Conservation (phyloP, 805 yeast species). For the Spathaspora girioi region DNA sequence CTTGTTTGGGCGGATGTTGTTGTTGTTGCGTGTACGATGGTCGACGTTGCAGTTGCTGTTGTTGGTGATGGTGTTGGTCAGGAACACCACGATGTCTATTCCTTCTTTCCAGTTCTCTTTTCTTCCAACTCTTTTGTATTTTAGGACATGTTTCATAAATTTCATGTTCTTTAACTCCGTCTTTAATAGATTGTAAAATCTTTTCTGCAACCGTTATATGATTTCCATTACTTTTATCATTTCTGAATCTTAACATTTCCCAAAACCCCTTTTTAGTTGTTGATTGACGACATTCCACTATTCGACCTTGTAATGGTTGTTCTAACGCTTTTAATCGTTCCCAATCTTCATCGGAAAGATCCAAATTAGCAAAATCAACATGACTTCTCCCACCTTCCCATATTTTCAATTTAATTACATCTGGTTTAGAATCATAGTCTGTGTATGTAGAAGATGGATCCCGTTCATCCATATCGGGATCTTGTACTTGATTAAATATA, state of each 20-base stretch:
- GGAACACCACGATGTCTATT: constrained; percentile 11
- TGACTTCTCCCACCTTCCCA: constrained; percentile 75
- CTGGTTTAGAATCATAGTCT: constrained; percentile 81
- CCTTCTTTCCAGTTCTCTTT: constrained; percentile 44
- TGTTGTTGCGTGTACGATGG: background rate
- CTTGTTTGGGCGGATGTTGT: background rate
- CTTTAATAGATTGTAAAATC: constrained; percentile 79
- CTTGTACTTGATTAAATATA: constrained; percentile 55
- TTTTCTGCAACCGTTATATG: constrained; percentile 77
- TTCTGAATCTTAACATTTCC: constrained; percentile 85
- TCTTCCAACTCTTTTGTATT: constrained; percentile 61
- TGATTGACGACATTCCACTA: constrained; percentile 79
- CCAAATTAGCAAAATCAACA: constrained; percentile 62
- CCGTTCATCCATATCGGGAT: constrained; percentile 60
- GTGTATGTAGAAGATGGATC: constrained; percentile 69
- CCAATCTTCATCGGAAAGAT: constrained; percentile 75
- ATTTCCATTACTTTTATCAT: constrained; percentile 88
- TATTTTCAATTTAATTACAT: constrained; percentile 53
- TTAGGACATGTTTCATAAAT: constrained; percentile 52
- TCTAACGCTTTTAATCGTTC: constrained; percentile 59
- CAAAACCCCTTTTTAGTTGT: constrained; percentile 57
- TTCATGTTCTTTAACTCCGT: constrained; percentile 80
- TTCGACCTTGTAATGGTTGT: constrained; percentile 85
- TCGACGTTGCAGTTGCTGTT: background rate
- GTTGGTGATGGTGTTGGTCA: background rate